Percentiles rank a stretch among this genome's conserved stretches.
Evolutionary conservation across 2,329 filamentous ascomycete species (phyloP).

Genomic region (Beauveria brongniartii): DNA sequence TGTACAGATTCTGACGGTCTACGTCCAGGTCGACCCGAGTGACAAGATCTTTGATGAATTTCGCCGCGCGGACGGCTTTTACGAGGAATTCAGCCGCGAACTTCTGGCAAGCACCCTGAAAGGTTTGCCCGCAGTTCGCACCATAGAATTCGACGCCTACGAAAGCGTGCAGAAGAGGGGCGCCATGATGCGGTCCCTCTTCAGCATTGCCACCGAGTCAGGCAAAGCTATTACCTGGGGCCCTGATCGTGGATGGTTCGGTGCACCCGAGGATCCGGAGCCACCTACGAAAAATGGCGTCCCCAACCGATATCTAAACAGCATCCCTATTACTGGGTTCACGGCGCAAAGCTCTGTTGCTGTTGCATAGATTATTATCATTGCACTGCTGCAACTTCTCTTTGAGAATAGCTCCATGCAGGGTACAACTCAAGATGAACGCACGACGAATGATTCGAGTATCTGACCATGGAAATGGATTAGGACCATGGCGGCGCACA

Average conservation of each 20-base stretch:
- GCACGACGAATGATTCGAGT: background rate
- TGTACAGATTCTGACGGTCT: conserved; percentile 54
- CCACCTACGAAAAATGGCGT: conserved; percentile 5
- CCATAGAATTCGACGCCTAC: conserved; percentile 64
- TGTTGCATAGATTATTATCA: background rate
- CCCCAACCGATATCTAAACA: conserved; percentile 3
- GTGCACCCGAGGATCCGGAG: conserved; percentile 29
- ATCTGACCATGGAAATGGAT: background rate
- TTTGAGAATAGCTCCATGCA: background rate
- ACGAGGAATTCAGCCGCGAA: conserved; percentile 55
- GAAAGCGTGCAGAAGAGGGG: conserved; percentile 56
- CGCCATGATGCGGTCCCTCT: conserved; percentile 54
- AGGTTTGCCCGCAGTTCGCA: conserved; percentile 45
- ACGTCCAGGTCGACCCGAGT: conserved; percentile 66
- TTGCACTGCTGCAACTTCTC: background rate
- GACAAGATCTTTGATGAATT: conserved; percentile 61
- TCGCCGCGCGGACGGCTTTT: conserved; percentile 57
- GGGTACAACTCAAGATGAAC: background rate
- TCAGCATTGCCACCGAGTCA: conserved; percentile 41
- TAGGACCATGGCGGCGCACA: background rate
- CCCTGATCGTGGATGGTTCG: conserved; percentile 56
- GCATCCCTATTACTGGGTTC: conserved; percentile 1
- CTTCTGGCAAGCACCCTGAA: conserved; percentile 50
- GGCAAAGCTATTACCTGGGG: conserved; percentile 57
- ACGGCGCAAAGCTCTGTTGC: conserved; percentile 7